Conservation (phyloP, 441 rosid genomes). For the Cnidoscolus chayamansa region DNA sequence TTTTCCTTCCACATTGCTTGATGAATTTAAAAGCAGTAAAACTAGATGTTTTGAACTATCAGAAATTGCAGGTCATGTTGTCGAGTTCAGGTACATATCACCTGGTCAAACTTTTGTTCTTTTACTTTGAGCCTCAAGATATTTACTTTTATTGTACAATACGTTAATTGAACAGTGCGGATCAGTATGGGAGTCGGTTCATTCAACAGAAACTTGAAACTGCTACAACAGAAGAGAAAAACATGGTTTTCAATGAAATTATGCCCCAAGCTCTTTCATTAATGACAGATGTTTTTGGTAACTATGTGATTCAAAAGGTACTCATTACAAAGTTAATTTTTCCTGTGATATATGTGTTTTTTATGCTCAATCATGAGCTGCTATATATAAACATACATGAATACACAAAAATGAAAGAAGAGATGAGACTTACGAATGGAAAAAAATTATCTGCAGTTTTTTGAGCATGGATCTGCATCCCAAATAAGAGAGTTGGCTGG, state of each 20-base stretch:
- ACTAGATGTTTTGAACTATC: constrained; percentile 64
- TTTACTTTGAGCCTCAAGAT: background rate
- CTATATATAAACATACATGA: background rate
- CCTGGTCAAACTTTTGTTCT: constrained; percentile 4
- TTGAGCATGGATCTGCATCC: constrained; percentile 69
- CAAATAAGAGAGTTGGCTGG: constrained; percentile 69
- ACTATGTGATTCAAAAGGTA: constrained; percentile 84
- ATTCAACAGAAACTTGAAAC: constrained; percentile 83
- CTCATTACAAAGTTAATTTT: background rate
- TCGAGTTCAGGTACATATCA: constrained; percentile 61
- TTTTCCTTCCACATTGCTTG: constrained; percentile 55
- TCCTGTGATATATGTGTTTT: constrained; percentile 5
- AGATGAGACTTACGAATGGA: background rate
- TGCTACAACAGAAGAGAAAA: constrained; percentile 58
- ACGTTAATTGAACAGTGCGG: constrained; percentile 43
- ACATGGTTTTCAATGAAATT: constrained; percentile 66
- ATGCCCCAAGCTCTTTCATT: constrained; percentile 61
- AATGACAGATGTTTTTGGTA: constrained; percentile 87
- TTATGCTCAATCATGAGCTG: constrained; percentile 8
- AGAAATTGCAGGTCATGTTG: constrained; percentile 71
- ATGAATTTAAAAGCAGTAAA: constrained; percentile 71
- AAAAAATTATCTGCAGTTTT: constrained; percentile 47
- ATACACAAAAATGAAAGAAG: background rate
- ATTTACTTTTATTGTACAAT: constrained; percentile 10
- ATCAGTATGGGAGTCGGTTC: constrained; percentile 76